Conservation (phyloP, 176 grass and related monocot genomes). For the Pontederia paniculata region DNA sequence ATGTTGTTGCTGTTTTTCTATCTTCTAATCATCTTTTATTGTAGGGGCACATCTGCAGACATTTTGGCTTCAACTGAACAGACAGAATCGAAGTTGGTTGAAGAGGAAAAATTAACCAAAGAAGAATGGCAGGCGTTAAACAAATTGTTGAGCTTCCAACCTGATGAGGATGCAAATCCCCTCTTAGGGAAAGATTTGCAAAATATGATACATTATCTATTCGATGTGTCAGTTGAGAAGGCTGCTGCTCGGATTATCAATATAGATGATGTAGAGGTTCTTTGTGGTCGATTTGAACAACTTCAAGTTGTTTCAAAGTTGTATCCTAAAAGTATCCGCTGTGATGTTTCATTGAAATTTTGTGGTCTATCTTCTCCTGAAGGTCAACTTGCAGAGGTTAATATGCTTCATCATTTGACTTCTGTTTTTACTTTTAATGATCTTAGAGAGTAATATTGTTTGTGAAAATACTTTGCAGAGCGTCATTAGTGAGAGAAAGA, state of each 20-base stretch:
- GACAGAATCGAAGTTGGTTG: constrained; percentile 40
- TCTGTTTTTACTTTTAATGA: constrained; percentile 5
- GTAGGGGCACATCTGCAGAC: constrained; percentile 36
- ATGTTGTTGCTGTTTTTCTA: constrained; percentile 10
- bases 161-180: constrained; percentile 54
- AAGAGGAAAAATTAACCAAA: constrained; percentile 73
- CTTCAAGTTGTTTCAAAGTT: constrained; percentile 70
- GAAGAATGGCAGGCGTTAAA: constrained; percentile 98
- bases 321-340: constrained; percentile 63
- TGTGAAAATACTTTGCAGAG: constrained; percentile 32
- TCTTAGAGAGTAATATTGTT: not conserved
- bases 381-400: constrained; percentile 83
- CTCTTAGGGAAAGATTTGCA: constrained; percentile 41
- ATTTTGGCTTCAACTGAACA: constrained; percentile 32
- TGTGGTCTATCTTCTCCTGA: constrained; percentile 91
- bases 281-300: constrained; percentile 95
- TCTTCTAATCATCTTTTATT: constrained; percentile 17
- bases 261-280: constrained; percentile 56
- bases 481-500: constrained; percentile 66
- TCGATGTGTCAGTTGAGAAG: constrained; percentile 85
- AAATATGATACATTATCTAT: constrained; percentile 49
- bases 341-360: constrained; percentile 72
- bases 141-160: constrained; percentile 81
- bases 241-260: constrained; percentile 76
- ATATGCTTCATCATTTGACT: constrained; percentile 5